Base-by-base conservation (phyloP, 345 rosid species). In the Melastoma malabathricum region DNA sequence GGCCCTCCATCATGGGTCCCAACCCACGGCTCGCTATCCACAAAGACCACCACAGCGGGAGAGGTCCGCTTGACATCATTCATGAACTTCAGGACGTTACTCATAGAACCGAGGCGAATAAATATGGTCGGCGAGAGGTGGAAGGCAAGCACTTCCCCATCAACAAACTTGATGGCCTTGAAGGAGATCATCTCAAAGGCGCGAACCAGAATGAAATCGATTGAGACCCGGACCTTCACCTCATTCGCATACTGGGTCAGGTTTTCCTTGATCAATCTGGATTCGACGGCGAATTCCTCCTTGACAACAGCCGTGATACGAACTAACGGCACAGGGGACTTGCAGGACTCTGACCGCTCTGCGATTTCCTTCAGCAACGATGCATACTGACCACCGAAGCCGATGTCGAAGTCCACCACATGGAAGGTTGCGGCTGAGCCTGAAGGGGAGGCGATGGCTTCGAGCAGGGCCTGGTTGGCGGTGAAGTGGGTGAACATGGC, bases 401-500 rank as follows among this genome's bases (percentile, higher is more conserved):
- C 99, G 55, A 93, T 81, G 18, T 93, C 96, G 39, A 93, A 93
- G 50, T 93, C 99, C 10, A 93, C 72, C 25, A 93, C 72, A 62
- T 88, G 99, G 25, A 93, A 60, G 55, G 82, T 34, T 8, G 41
- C 41, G 2, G 41, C 12, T 12, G 12, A 6, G 12, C 41, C 41
- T 6, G 41, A 6, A 34, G 41, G 74, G 44, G 77, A 61, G 18
- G 65, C 75, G 0, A 93, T 47, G 2, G 94, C 64, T 13, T 93
- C 99, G 4, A 88, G 80, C 44, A 93, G 72, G 3, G 92, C 92
- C 75, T 93, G 99, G 54, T 78, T 85, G 16, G 86, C 66, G 3
- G 89, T 88, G 79, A 88, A 83, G 57, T 88, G 95, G 12, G 81
- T 67, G 62, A 93, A 93, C 77, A 93, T 84, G 54, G 97, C 89